phyloP scores from a whole-genome alignment of 805 yeast species.

The Starmerella cellae region DNA sequence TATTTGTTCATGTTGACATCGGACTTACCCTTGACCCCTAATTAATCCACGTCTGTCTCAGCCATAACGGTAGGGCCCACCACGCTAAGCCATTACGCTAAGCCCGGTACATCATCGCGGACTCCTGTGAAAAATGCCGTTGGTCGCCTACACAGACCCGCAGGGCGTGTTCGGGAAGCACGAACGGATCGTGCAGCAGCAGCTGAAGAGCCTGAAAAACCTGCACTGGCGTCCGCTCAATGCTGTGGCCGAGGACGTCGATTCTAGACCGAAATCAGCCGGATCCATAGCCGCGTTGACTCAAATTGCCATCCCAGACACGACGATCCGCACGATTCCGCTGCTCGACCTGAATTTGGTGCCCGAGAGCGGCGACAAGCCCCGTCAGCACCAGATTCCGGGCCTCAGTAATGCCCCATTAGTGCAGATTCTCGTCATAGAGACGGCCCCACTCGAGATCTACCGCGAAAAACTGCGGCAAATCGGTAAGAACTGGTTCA shows the following conservation, averaged over 20 bases:
- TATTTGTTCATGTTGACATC: too few species aligned
- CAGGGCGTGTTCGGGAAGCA: conserved; percentile 42
- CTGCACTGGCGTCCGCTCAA: conserved; percentile 54
- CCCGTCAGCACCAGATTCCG: conserved; percentile 30
- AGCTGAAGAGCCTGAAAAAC: conserved; percentile 42
- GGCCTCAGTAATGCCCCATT: conserved; percentile 38
- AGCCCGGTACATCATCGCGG: too few species aligned
- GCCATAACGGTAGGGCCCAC: too few species aligned
- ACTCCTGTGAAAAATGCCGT: neutral
- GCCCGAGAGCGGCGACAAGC: conserved; percentile 41
- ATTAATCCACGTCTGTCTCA: too few species aligned
- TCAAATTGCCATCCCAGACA: neutral
- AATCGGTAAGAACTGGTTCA: conserved; percentile 67
- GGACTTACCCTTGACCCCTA: too few species aligned
- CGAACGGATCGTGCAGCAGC: conserved; percentile 32
- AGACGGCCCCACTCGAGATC: conserved; percentile 52
- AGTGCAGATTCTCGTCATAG: conserved; percentile 55
- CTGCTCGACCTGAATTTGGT: conserved; percentile 39
- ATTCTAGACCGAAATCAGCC: neutral
- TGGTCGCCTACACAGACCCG: conserved; percentile 62
- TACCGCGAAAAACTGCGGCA: conserved; percentile 75
- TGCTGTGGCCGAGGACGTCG: neutral
- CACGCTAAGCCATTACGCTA: too few species aligned
- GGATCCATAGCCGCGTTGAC: neutral
- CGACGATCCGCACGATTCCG: conserved; percentile 44